These are phyloP conservation scores for Paecilomyces formosus DNA, from an alignment of 2,329 filamentous ascomycete species.

Conservation along the genomic window DNA sequence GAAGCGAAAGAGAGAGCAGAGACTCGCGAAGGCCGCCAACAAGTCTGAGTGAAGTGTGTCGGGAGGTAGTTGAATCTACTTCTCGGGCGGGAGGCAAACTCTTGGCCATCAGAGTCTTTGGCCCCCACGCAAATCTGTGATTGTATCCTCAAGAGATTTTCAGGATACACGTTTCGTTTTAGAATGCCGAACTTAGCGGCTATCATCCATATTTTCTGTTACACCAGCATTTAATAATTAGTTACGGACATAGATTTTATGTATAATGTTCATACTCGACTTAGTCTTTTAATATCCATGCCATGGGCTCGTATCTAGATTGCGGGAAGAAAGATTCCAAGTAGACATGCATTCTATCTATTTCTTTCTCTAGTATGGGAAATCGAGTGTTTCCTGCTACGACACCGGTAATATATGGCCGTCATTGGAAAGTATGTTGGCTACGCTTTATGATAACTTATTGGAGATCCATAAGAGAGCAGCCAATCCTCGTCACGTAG, in stretches of 20 bases:
- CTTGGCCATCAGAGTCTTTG: background rate
- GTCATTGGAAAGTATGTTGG: no score
- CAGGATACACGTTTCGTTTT: background rate
- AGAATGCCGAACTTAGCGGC: background rate
- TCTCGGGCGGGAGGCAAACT: background rate
- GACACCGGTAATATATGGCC: no score
- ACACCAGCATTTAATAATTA: background rate
- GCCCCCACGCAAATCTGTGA: background rate
- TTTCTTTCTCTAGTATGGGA: no score
- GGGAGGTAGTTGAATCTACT: background rate
- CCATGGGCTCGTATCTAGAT: no score
- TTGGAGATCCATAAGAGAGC: no score
- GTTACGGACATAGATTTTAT: background rate
- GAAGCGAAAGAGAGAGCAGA: slow-evolving; percentile 67
- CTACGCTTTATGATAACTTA: no score
- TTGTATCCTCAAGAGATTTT: background rate
- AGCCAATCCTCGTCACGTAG: no score
- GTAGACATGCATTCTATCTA: no score
- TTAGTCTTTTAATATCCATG: background rate
- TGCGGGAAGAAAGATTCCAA: no score
- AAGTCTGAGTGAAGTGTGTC: slow-evolving; percentile 9
- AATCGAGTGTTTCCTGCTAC: no score
- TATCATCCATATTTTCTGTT: background rate
- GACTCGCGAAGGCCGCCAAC: slow-evolving; percentile 12
- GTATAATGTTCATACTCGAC: background rate